Base-by-base conservation (phyloP, 169 alveolate species). In the Perkinsus olseni region DNA sequence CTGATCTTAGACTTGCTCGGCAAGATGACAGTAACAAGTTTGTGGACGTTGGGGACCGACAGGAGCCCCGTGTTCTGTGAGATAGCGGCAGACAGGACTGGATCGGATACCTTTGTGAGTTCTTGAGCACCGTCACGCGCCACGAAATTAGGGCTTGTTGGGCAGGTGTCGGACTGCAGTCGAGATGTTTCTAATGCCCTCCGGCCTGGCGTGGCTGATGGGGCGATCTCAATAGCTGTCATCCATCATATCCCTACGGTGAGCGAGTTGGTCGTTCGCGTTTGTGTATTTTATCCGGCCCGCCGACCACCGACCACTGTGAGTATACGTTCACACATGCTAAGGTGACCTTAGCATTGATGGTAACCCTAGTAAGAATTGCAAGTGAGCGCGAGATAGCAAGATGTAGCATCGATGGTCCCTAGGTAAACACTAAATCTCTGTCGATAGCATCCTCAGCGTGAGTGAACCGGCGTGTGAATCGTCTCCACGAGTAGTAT, bases 181-280 rank as follows among this genome's bases (percentile, higher is more conserved):
- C 6, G 62, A 17, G 62, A 45, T 45, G 62, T 45, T 17, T 45
- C 62, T 45, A 45, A 45, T 45, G 62, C 62, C 62, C 62, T 45
- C 17, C 62, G 62, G 62, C 62, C 62, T 6, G 62, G 62, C 17
- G 62, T 45, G 17, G 92, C 92, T 62, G 95, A 94, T 74, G 95
- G 95, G 24, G 92, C 92, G 17, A 92, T 94, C 0, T 94, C 94
- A 38, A 94, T 94, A 38, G 95, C 95, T 51, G 95, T 94, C 34
- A 24, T 94, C 31, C 95, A 94, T 50, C 95, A 94, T 37, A 50
- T 94, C 13, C 92, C 95, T 37, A 94, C 94, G 38, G 93, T 91
- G 94, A 92, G 92, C 34, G 82, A 92, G 31, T 94, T 28, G 82
- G 93, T 38, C 92, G 95, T 39, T 10, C 6, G 17, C 62, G 6